phyloP scores from a whole-genome alignment of 23 red algal genomes.

The Gracilariopsis chorda region DNA sequence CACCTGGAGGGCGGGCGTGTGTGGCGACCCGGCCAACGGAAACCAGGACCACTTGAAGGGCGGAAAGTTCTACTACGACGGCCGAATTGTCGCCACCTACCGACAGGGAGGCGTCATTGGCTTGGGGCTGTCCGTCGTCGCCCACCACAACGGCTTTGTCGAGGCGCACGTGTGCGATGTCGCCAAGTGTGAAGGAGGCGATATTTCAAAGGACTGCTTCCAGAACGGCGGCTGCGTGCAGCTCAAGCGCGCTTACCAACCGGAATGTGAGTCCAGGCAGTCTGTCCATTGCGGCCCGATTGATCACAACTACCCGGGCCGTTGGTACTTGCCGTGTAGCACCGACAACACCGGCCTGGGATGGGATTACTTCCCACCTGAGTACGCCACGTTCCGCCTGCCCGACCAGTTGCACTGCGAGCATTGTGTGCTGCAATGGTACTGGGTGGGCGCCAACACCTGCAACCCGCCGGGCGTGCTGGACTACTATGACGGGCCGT shows the following conservation, averaged over 20 bases:
- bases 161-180: conserved; percentile 49
- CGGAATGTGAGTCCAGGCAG: background rate
- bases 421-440: conserved; percentile 26
- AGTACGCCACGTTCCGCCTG: background rate
- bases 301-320: conserved; percentile 7
- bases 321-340: conserved; percentile 8
- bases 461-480: conserved; percentile 22
- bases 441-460: background rate
- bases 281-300: background rate
- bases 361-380: background rate
- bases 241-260: background rate
- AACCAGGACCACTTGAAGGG: conserved; percentile 11
- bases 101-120: background rate
- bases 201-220: conserved; percentile 20
- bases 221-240: background rate
- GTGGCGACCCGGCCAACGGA: background rate
- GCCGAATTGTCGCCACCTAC: background rate
- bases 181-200: conserved; percentile 21
- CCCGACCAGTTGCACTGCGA: background rate
- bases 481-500: background rate
- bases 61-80: conserved; percentile 10
- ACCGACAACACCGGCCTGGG: background rate
- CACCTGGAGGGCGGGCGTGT: conserved; percentile 52
- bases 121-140: background rate
- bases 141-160: conserved; percentile 36